Percentiles rank a stretch among this genome's conserved stretches.
These are phyloP conservation scores for Fusarium nematophilum DNA, from an alignment of 2,329 filamentous ascomycete species.

Conservation along the genomic window DNA sequence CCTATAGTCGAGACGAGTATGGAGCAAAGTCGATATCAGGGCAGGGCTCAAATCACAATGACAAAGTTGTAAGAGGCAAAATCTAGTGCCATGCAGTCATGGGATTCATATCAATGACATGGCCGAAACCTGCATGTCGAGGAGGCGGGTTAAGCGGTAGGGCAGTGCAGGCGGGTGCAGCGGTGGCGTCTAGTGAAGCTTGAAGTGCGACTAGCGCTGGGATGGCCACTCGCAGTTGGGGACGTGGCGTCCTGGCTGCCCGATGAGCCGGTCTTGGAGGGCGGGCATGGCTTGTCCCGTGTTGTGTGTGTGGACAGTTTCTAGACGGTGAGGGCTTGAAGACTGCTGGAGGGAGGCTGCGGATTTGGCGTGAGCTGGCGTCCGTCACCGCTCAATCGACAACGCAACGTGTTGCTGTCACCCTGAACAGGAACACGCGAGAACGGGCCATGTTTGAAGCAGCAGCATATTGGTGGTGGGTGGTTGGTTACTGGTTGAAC, in stretches of 20 bases:
- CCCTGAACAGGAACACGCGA: background rate
- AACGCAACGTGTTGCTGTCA: background rate
- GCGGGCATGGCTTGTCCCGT: background rate
- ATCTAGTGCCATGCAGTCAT: constrained; percentile 7
- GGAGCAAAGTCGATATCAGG: background rate
- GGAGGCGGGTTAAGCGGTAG: constrained; percentile 24
- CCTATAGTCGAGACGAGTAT: background rate
- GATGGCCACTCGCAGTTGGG: constrained; percentile 15
- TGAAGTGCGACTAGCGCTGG: constrained; percentile 20
- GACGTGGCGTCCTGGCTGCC: constrained; percentile 28
- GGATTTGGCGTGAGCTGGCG: background rate
- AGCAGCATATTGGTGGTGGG: too few species aligned
- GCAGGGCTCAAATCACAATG: background rate
- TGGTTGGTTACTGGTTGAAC: too few species aligned
- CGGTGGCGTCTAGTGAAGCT: constrained; percentile 17
- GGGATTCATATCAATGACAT: constrained; percentile 16
- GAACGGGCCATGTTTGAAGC: too few species aligned
- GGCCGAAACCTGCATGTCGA: constrained; percentile 15
- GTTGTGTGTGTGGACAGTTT: background rate
- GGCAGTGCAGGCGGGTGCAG: constrained; percentile 20
- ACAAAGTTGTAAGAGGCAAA: constrained; percentile 25
- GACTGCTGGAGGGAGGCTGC: background rate
- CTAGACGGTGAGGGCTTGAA: constrained; percentile 1
- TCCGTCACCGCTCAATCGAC: constrained; percentile 9
- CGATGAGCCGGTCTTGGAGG: constrained; percentile 21